A percentile compares a stretch with the other conserved stretches of the same genome.
Conservation (phyloP, 371 early-diverging fungal species). For the Apophysomyces trapeziformis region DNA sequence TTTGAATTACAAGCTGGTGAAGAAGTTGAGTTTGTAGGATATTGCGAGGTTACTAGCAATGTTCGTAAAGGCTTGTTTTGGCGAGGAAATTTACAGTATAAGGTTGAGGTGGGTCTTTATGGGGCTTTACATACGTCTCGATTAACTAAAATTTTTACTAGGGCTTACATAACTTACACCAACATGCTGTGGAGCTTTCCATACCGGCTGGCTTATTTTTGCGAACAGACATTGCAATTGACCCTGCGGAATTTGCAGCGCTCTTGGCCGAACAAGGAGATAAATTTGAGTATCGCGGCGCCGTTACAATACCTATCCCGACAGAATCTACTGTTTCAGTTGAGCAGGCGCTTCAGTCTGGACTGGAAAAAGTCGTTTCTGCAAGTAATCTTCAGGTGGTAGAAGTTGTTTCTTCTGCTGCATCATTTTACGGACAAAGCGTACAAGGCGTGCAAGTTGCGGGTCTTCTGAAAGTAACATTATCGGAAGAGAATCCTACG, state of each 20-base stretch:
- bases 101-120: slow-evolving; percentile 38
- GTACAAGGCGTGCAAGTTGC: slow-evolving; percentile 71
- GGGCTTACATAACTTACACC: slow-evolving; percentile 31
- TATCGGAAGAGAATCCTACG: slow-evolving; percentile 27
- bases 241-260: slow-evolving; percentile 59
- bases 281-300: slow-evolving; percentile 53
- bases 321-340: slow-evolving; percentile 21
- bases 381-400: slow-evolving; percentile 64
- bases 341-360: slow-evolving; percentile 48
- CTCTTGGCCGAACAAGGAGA: slow-evolving; percentile 58
- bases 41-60: slow-evolving; percentile 40
- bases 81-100: slow-evolving; percentile 42
- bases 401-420: slow-evolving; percentile 73
- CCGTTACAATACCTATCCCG: slow-evolving; percentile 29
- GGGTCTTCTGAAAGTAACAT: slow-evolving; percentile 68
- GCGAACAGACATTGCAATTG: slow-evolving; percentile 41
- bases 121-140: background rate
- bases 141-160: slow-evolving; percentile 11
- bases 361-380: slow-evolving; percentile 53
- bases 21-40: slow-evolving; percentile 31
- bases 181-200: slow-evolving; percentile 34
- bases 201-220: slow-evolving; percentile 60
- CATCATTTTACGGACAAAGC: slow-evolving; percentile 71
- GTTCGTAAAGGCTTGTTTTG: slow-evolving; percentile 36
- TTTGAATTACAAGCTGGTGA: slow-evolving; percentile 44